Conservation (phyloP, 164 flowering plant genomes). For the Tetrastigma voinierianum region DNA sequence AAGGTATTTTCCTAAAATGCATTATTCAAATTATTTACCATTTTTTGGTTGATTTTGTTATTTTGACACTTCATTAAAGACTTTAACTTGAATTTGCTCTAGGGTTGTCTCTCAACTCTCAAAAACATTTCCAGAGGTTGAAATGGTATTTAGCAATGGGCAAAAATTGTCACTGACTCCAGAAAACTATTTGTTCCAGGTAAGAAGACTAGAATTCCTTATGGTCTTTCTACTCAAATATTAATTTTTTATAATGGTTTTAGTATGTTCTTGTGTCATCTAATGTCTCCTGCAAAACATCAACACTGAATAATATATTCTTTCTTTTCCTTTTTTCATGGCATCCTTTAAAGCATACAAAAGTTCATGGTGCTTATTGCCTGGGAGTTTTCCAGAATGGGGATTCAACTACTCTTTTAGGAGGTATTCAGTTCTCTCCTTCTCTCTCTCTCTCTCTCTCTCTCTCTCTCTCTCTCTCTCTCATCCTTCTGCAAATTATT, state of each 20-base stretch:
- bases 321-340: neutral
- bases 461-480: neutral
- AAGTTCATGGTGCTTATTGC: slow-evolving; percentile 91
- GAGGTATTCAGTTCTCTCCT: slow-evolving; percentile 51
- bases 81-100: slow-evolving; percentile 10
- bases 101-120: slow-evolving; percentile 71
- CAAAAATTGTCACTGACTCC: slow-evolving; percentile 75
- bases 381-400: slow-evolving; percentile 91
- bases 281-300: no score
- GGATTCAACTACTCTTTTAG: slow-evolving; percentile 91
- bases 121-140: slow-evolving; percentile 73
- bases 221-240: no score
- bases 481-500: neutral
- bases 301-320: no score
- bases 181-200: slow-evolving; percentile 93
- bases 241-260: no score
- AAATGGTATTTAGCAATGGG: slow-evolving; percentile 76
- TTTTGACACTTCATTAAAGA: no score
- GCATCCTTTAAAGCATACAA: slow-evolving; percentile 64
- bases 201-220: slow-evolving; percentile 19
- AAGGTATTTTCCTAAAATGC: slow-evolving; percentile 48
- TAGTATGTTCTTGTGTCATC: no score
- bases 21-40: no score
- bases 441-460: neutral
- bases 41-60: neutral